A percentile compares a stretch with the other conserved stretches of the same genome.
These are phyloP conservation scores for Usnea hakonensis DNA, from an alignment of 495 filamentous ascomycete species.

Conservation along the genomic window DNA sequence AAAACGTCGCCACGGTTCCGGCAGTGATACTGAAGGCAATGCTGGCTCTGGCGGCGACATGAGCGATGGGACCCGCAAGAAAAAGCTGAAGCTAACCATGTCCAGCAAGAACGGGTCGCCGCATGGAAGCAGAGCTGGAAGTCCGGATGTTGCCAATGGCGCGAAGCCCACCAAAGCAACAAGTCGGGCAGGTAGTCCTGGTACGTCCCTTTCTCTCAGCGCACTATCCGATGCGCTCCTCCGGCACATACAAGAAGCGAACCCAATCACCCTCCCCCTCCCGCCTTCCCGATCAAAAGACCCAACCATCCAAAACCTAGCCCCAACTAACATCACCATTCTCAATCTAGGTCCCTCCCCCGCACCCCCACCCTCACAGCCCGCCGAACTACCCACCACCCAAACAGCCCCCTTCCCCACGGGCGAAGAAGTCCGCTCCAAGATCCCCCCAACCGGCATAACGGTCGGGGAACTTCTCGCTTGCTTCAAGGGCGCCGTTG, in stretches of 20 bases:
- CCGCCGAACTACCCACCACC: constrained; percentile 2
- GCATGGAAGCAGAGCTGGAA: constrained; percentile 47
- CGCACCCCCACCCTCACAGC: not conserved
- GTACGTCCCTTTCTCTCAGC: constrained; percentile 18
- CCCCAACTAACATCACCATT: constrained; percentile 7
- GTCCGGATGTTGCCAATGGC: constrained; percentile 41
- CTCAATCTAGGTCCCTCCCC: not conserved
- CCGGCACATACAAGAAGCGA: constrained; percentile 2
- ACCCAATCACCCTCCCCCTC: not conserved
- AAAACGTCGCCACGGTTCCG: constrained; percentile 47
- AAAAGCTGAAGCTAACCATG: constrained; percentile 53
- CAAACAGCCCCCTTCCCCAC: constrained; percentile 43
- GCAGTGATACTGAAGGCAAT: constrained; percentile 73
- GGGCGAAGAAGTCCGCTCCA: constrained; percentile 61
- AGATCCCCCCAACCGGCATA: constrained; percentile 61
- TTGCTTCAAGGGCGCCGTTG: constrained; percentile 40
- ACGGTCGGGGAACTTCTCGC: constrained; percentile 52
- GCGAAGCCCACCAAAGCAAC: constrained; percentile 21
- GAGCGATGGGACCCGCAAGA: constrained; percentile 52
- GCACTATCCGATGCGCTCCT: not conserved
- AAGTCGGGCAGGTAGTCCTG: constrained; percentile 24
- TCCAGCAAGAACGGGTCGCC: constrained; percentile 46
- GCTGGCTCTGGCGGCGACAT: constrained; percentile 58
- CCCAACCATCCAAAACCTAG: not conserved
- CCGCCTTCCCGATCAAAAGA: not conserved